Evolutionary conservation across 2,329 filamentous ascomycete genomes (phyloP), one percentile per base, ranked within the genome.

Genomic region (Paracoccidioides lutzii): DNA sequence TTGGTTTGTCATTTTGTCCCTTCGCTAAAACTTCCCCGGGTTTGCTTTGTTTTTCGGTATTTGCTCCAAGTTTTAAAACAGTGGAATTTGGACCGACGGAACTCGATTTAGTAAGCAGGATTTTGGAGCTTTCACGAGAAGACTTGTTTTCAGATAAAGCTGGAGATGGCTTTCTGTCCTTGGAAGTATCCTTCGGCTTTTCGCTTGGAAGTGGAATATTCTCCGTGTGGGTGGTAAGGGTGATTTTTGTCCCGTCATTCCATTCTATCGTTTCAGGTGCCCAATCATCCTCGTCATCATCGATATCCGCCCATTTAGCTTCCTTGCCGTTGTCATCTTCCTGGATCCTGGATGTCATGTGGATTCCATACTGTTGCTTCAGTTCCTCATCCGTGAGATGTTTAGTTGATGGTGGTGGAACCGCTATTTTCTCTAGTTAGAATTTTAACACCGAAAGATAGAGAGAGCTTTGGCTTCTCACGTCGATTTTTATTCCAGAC

Each of bases 401-500:
- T 65, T 83, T 84, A 12, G 79, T 78, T 12, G 81, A 78, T 33
- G 78, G 74, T 48, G 77, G 75, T 58, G 77, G 76, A 33, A 75
- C 70, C 55, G 79, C 76, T 79, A 58, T 35, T 55, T 37, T 30
- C 45, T 56, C 53, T 53, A 5, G 22, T 54, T 49, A 54, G 53
- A 22, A 49, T 38, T 9, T 14, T 49, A 37, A 45, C 15, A 9
- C 28, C 8, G 4, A 54, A 15, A 45, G 14, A 38, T 41, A 40
- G n/a, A 9, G 7, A 32, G 10, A 35, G 37, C 46, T 54, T 33
- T n/a, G 56, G 35, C 55, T 38, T 63, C 74, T 64, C 75, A 76
- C 80, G 80, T 70, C 81, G 76, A 65, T 84, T 85, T 70, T 82
- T 84, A 65, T 85, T 85, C 82, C 82, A 85, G 52, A 85, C 82